phyloP scores from a whole-genome alignment of 1,284 basidiomycete genomes.

The Moesziomyces parantarcticus region DNA sequence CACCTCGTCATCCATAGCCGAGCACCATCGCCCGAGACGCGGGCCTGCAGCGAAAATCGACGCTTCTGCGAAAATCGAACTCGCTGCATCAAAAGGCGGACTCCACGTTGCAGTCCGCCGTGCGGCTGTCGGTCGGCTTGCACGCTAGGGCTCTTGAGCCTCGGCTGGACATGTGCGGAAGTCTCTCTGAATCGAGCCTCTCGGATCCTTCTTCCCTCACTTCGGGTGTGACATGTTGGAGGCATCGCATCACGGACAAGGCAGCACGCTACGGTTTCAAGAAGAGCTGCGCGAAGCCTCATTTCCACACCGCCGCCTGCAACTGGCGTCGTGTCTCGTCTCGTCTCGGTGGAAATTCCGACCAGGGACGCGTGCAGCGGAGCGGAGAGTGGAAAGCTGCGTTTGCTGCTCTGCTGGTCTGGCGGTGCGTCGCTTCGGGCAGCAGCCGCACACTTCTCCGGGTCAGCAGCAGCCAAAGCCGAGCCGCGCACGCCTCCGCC shows the following conservation, averaged over 20 bases:
- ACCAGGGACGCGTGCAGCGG: conserved; percentile 13
- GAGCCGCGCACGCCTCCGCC: conserved; percentile 3
- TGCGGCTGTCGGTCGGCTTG: background rate
- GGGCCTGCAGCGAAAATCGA: background rate
- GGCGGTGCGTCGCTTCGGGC: background rate
- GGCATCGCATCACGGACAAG: no score
- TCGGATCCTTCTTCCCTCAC: background rate
- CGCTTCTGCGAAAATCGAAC: background rate
- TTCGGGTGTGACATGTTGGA: background rate
- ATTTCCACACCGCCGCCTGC: background rate
- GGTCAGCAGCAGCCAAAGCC: conserved; percentile 15
- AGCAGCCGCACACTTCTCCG: background rate
- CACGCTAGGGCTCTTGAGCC: background rate
- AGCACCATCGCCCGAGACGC: background rate
- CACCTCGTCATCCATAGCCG: background rate
- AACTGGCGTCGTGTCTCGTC: background rate
- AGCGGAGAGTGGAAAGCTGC: conserved; percentile 28
- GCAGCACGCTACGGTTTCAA: no score
- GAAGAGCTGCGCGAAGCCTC: no score
- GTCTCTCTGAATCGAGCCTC: background rate
- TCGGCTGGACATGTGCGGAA: background rate
- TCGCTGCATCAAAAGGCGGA: background rate
- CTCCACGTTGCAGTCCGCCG: background rate
- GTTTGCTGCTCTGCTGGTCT: conserved; percentile 1
- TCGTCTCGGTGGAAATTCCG: conserved; percentile 6